These are phyloP conservation scores for Hortiboletus flavorubellus DNA, from an alignment of 768 basidiomycete species.

Conservation along the genomic window DNA sequence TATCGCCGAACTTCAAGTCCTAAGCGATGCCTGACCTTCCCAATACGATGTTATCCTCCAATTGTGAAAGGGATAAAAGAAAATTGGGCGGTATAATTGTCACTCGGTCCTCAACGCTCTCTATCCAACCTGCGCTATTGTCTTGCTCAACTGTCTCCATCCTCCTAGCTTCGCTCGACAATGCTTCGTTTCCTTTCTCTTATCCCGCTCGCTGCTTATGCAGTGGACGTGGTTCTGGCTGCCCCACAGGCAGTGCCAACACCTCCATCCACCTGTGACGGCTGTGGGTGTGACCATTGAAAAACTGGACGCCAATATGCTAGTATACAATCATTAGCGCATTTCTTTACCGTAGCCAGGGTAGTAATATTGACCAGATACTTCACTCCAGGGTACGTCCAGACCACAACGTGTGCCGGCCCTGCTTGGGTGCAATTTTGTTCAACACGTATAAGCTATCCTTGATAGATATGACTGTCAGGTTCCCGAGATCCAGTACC, in stretches of 20 bases:
- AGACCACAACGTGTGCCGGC: constrained; percentile 7
- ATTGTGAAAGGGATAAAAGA: neutral
- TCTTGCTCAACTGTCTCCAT: neutral
- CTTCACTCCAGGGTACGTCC: constrained; percentile 10
- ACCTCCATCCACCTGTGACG: constrained; percentile 4
- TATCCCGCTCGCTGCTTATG: constrained; percentile 1
- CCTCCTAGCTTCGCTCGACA: neutral
- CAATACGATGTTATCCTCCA: neutral
- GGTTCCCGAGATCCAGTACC: constrained; percentile 9
- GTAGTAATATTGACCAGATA: neutral
- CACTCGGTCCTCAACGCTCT: neutral
- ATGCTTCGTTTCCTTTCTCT: constrained; percentile 4
- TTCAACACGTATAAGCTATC: neutral
- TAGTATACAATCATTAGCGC: constrained; percentile 18
- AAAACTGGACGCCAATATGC: neutral
- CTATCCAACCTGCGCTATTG: neutral
- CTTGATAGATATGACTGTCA: constrained; percentile 14
- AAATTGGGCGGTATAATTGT: constrained; percentile 13
- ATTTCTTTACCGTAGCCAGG: neutral
- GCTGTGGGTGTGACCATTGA: constrained; percentile 17
- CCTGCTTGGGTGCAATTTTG: constrained; percentile 16
- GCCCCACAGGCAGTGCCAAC: neutral
- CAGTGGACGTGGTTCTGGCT: neutral
- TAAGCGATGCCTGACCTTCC: neutral
- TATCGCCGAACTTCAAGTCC: too few species aligned